These are phyloP conservation scores for Yamadazyma sp. DNA, from an alignment of 805 yeast genomes.

Conservation along the genomic window DNA sequence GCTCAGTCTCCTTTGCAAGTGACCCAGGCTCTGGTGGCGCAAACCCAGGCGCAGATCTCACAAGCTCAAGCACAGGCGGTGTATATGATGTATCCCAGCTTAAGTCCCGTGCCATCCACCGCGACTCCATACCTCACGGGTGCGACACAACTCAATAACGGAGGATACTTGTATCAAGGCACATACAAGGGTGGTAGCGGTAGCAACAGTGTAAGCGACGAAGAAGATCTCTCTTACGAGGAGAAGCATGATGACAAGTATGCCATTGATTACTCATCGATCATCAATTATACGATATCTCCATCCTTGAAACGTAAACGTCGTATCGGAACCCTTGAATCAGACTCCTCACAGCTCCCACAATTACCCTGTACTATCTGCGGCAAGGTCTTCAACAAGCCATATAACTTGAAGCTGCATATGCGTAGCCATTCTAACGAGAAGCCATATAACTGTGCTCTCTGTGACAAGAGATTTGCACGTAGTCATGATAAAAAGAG, in stretches of 20 bases:
- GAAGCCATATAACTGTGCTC: slow-evolving; percentile 64
- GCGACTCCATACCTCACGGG: no score
- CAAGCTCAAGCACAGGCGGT: neutral
- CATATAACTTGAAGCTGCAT: slow-evolving; percentile 51
- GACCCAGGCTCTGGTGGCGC: neutral
- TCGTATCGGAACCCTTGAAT: slow-evolving; percentile 18
- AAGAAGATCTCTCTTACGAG: neutral
- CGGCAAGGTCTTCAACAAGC: slow-evolving; percentile 46
- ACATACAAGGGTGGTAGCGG: no score
- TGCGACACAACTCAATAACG: no score
- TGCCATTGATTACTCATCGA: slow-evolving; percentile 32
- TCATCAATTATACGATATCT: slow-evolving; percentile 34
- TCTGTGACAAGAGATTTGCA: slow-evolving; percentile 69
- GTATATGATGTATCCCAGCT: slow-evolving; percentile 4
- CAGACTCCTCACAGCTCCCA: neutral
- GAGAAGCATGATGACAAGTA: slow-evolving; percentile 3
- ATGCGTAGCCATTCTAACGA: slow-evolving; percentile 60
- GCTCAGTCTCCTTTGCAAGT: no score
- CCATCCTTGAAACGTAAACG: slow-evolving; percentile 30
- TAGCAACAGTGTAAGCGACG: neutral
- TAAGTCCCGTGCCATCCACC: slow-evolving; percentile 4
- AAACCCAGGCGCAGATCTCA: neutral
- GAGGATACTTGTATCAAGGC: no score
- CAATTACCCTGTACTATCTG: slow-evolving; percentile 40
- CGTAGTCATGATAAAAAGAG: slow-evolving; percentile 75